A percentile compares a stretch with the other conserved stretches of the same genome.
phyloP scores from a whole-genome alignment of 2,329 filamentous ascomycete species.

The Cordyceps pruinosa region DNA sequence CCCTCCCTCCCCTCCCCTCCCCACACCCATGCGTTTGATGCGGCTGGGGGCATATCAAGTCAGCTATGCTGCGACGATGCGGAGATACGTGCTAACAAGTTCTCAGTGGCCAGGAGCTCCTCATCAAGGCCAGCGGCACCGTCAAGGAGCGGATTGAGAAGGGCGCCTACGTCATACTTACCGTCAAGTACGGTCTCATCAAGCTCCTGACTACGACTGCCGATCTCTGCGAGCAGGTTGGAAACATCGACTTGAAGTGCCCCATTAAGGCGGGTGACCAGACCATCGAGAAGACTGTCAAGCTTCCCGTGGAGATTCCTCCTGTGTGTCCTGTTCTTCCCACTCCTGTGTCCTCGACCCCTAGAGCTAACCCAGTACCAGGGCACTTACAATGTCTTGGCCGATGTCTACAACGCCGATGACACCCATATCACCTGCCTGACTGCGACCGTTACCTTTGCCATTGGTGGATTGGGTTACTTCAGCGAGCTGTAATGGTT shows the following conservation, averaged over 20 bases:
- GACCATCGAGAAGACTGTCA: slow-evolving; percentile 69
- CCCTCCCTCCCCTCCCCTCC: no score
- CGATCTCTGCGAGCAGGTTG: slow-evolving; percentile 83
- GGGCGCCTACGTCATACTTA: slow-evolving; percentile 73
- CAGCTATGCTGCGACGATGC: no score
- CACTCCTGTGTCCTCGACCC: not conserved
- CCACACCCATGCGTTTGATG: no score
- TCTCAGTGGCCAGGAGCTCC: slow-evolving; percentile 65
- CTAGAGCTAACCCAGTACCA: slow-evolving; percentile 29
- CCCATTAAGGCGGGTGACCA: slow-evolving; percentile 76
- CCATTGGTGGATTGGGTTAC: slow-evolving; percentile 28
- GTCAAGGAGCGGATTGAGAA: slow-evolving; percentile 65
- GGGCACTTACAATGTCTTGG: slow-evolving; percentile 85
- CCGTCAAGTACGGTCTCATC: slow-evolving; percentile 93
- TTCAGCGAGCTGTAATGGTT: slow-evolving; percentile 35
- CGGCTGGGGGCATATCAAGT: no score
- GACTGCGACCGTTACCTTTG: slow-evolving; percentile 63
- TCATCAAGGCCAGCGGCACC: slow-evolving; percentile 72
- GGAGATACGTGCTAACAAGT: slow-evolving; percentile 10
- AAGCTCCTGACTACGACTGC: slow-evolving; percentile 73
- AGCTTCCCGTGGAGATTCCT: slow-evolving; percentile 80
- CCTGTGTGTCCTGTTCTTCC: slow-evolving; percentile 55
- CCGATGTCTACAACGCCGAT: slow-evolving; percentile 73
- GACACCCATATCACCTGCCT: slow-evolving; percentile 78
- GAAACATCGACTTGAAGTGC: slow-evolving; percentile 82